phyloP scores from a whole-genome alignment of 2,329 filamentous ascomycete species.

The Clarireedia monteithiana region DNA sequence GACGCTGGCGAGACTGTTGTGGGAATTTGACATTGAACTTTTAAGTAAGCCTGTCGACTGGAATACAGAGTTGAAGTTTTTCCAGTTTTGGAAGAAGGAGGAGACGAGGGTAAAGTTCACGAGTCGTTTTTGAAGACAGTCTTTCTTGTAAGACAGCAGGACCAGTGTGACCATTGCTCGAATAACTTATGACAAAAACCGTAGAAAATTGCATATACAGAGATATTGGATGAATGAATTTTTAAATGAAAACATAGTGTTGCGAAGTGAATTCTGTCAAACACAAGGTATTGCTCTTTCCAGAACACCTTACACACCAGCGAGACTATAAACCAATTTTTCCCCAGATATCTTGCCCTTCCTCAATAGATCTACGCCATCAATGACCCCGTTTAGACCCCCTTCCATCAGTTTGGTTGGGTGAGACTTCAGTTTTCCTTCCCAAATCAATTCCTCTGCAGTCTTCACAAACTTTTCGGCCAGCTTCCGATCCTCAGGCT shows the following conservation, averaged over 20 bases:
- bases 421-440: not conserved
- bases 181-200: too few relatives aligned
- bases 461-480: not conserved
- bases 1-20: not conserved
- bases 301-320: not conserved
- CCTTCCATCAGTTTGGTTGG: not conserved
- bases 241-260: too few relatives aligned
- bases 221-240: too few relatives aligned
- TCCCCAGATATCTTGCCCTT: constrained; percentile 1
- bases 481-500: constrained; percentile 2
- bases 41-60: not conserved
- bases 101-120: constrained; percentile 4
- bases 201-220: too few relatives aligned
- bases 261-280: too few relatives aligned
- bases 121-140: not conserved
- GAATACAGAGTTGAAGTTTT: not conserved
- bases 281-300: too few relatives aligned
- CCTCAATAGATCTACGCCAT: constrained; percentile 1
- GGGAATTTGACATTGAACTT: not conserved
- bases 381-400: not conserved
- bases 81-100: not conserved
- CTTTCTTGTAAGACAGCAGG: too few relatives aligned
- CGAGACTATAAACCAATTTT: not conserved
- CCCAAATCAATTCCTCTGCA: not conserved
- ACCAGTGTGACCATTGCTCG: too few relatives aligned